These are phyloP conservation scores for Metroxylon sagu DNA, from an alignment of 176 grass and related monocot genomes.

Conservation along the genomic window DNA sequence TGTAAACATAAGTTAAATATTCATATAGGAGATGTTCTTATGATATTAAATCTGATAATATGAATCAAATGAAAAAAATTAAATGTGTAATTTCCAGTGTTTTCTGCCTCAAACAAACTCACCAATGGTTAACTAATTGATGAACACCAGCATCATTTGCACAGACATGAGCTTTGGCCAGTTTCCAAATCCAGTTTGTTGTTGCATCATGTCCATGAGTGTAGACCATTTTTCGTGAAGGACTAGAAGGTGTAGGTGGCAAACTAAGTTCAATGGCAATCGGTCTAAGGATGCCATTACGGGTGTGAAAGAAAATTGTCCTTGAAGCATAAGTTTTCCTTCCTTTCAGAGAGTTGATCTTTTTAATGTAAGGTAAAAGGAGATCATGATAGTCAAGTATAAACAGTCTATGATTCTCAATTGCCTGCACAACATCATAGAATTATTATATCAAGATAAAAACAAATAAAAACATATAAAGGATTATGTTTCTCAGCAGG, in stretches of 20 bases:
- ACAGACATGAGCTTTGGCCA: slow-evolving; percentile 55
- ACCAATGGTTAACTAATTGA: slow-evolving; percentile 64
- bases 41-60: no score
- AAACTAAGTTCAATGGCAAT: slow-evolving; percentile 61
- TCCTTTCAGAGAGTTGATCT: slow-evolving; percentile 27
- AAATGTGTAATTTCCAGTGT: background rate
- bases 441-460: background rate
- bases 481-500: background rate
- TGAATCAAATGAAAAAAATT: background rate
- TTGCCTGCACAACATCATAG: slow-evolving; percentile 22
- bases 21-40: no score
- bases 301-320: slow-evolving; percentile 49
- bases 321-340: slow-evolving; percentile 55
- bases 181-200: slow-evolving; percentile 53
- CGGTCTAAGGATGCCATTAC: slow-evolving; percentile 32
- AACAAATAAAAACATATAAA: background rate
- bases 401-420: slow-evolving; percentile 49
- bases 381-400: slow-evolving; percentile 75
- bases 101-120: background rate
- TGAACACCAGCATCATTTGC: slow-evolving; percentile 57
- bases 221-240: slow-evolving; percentile 39
- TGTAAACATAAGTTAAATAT: no score
- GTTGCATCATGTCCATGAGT: slow-evolving; percentile 30
- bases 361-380: slow-evolving; percentile 48
- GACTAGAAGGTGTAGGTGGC: slow-evolving; percentile 16